A percentile compares a stretch with the other conserved stretches of the same genome.
Conservation (phyloP, 768 basidiomycete species). For the Agrocybe praecox region DNA sequence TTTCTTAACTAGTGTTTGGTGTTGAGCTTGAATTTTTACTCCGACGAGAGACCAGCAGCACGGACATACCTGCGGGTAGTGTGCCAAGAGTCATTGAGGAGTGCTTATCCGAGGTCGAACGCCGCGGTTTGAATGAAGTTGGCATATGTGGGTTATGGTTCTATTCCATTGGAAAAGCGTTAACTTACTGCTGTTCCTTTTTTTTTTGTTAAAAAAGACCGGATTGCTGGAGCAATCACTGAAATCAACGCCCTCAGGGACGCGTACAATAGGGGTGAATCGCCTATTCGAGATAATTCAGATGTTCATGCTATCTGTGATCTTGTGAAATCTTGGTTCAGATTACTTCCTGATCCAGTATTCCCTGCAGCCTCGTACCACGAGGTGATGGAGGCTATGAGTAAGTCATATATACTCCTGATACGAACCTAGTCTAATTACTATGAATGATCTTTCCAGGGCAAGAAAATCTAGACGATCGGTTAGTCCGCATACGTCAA, state of each 20-base stretch:
- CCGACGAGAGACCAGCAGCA: conserved; percentile 59
- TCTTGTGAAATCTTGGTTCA: conserved; percentile 85
- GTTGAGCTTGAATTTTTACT: conserved; percentile 74
- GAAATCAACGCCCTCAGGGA: conserved; percentile 74
- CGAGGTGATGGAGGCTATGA: conserved; percentile 69
- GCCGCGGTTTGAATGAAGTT: conserved; percentile 75
- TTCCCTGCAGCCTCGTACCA: conserved; percentile 73
- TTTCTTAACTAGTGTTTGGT: conserved; percentile 59
- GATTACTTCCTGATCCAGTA: conserved; percentile 77
- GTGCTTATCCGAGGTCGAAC: conserved; percentile 72
- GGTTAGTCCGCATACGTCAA: conserved; percentile 62
- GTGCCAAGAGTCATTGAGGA: conserved; percentile 68
- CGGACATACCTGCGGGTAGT: conserved; percentile 52
- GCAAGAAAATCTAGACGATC: conserved; percentile 68
- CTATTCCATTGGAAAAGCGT: background rate
- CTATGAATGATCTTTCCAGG: conserved; percentile 39
- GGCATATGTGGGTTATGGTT: conserved; percentile 69
- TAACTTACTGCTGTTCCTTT: background rate
- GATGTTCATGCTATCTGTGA: conserved; percentile 88
- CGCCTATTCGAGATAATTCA: conserved; percentile 56
- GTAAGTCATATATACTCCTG: conserved; percentile 42
- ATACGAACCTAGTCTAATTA: background rate
- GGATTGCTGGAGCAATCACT: conserved; percentile 75
- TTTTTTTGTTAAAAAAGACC: conserved; percentile 57
- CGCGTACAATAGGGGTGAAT: conserved; percentile 73